phyloP scores from a whole-genome alignment of 2,329 filamentous ascomycete species.

The Paraconiothyrium sp. region DNA sequence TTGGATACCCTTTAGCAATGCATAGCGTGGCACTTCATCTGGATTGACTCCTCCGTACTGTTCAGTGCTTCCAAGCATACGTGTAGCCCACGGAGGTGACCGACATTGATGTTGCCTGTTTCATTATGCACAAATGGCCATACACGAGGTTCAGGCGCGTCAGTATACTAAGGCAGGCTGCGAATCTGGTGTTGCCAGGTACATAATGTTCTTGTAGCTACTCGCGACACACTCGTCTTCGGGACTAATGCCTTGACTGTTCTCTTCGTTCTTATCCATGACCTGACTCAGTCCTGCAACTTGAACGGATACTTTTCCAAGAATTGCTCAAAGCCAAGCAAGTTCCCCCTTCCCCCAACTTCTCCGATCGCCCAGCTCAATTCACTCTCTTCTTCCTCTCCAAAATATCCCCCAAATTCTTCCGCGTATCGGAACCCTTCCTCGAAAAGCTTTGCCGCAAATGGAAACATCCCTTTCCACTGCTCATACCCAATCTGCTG shows the following conservation, averaged over 20 bases:
- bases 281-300: not conserved
- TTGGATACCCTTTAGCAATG: conserved; percentile 10
- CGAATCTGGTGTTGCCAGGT: too few species aligned
- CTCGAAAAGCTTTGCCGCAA: not conserved
- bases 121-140: too few species aligned
- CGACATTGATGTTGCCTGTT: too few species aligned
- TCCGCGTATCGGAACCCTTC: not conserved
- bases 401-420: conserved; percentile 9
- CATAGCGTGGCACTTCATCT: conserved; percentile 3
- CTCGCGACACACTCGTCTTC: too few species aligned
- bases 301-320: conserved; percentile 4
- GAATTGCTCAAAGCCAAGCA: conserved; percentile 1
- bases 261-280: not conserved
- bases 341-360: not conserved
- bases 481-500: conserved; percentile 23
- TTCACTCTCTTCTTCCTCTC: not conserved
- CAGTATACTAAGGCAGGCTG: too few species aligned
- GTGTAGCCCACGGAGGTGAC: too few species aligned
- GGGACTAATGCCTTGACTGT: too few species aligned
- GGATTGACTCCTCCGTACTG: too few species aligned
- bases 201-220: too few species aligned
- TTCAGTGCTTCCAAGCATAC: too few species aligned
- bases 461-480: conserved; percentile 10
- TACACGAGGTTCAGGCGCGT: too few species aligned
- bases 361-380: not conserved